Evolutionary conservation across 2,329 filamentous ascomycete genomes (phyloP), one percentile per base, ranked within the genome.

Genomic region (Fusarium sp.): DNA sequence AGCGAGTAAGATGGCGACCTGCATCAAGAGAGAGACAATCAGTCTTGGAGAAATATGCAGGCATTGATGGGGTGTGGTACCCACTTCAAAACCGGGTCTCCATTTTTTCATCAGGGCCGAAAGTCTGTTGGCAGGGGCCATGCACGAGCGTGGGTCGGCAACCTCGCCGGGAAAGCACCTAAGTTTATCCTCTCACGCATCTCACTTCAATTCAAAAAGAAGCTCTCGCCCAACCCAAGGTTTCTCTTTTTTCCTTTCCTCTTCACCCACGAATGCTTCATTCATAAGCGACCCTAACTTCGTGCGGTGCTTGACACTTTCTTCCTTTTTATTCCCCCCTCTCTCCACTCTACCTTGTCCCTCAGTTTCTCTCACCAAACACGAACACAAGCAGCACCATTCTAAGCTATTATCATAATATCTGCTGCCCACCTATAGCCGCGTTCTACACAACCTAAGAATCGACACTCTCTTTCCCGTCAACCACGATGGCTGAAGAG

Each of bases 401-500:
- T 42, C 47, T 62, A 42, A 67, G 41, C 49, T 70, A 58, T 65
- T 57, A 66, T 62, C 48, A 14, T 40, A 54, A 47, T 58, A 58
- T 42, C 41, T 56, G 66, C 67, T 74, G 71, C 68, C 63, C 23
- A 69, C 69, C 64, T 63, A 69, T 46, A 67, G 67, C 58, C 69
- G 68, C 62, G 20, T 35, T 51, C 48, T 66, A 58, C 51, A 70
- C 50, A 48, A 56, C 68, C 59, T 62, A 57, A 65, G 62, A 69
- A 62, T 63, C 45, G 53, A 66, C 46, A 45, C 56, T 57, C 52
- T 57, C 48, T 67, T 53, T 54, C 46, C 37, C 36, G 31, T 55
- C 45, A 52, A n/a, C 18, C 29, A 54, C 61, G 45, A 88, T 88
- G 87, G 85, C 86, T 74, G 86, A 88, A 76, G 79, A 82, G 75